Conservation (phyloP, 1,284 basidiomycete genomes). For the Stygiomarasmius scandens region DNA sequence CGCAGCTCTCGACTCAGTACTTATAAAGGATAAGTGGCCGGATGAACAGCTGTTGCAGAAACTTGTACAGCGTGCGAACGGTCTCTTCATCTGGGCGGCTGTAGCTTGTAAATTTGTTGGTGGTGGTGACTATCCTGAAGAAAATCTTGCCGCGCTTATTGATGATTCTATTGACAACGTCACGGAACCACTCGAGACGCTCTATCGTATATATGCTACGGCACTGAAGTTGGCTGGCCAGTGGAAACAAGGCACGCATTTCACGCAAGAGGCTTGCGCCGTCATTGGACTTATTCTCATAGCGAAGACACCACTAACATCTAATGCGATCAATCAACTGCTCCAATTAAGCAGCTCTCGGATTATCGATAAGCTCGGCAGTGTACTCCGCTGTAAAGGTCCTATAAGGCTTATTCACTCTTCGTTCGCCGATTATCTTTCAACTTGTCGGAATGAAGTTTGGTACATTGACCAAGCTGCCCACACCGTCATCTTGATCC, state of each 20-base stretch:
- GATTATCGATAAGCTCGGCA: neutral
- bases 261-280: too few relatives aligned
- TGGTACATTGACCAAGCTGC: neutral
- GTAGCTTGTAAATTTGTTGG: too few relatives aligned
- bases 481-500: neutral
- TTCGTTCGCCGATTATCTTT: neutral
- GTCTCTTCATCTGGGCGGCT: slow-evolving; percentile 21
- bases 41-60: neutral
- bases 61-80: slow-evolving; percentile 8
- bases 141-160: too few relatives aligned
- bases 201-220: slow-evolving; percentile 3
- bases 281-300: slow-evolving; percentile 5
- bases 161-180: too few relatives aligned
- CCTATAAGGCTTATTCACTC: neutral
- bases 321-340: neutral
- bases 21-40: slow-evolving; percentile 6
- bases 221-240: neutral
- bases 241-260: neutral
- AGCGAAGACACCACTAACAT: neutral
- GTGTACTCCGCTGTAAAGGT: neutral
- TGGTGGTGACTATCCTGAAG: too few relatives aligned
- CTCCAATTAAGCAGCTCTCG: neutral
- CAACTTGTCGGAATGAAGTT: neutral
- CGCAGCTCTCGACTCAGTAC: too few relatives aligned
- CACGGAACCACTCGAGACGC: too few relatives aligned